Conservation (phyloP, 768 basidiomycete species). For the Russula ochroleuca region DNA sequence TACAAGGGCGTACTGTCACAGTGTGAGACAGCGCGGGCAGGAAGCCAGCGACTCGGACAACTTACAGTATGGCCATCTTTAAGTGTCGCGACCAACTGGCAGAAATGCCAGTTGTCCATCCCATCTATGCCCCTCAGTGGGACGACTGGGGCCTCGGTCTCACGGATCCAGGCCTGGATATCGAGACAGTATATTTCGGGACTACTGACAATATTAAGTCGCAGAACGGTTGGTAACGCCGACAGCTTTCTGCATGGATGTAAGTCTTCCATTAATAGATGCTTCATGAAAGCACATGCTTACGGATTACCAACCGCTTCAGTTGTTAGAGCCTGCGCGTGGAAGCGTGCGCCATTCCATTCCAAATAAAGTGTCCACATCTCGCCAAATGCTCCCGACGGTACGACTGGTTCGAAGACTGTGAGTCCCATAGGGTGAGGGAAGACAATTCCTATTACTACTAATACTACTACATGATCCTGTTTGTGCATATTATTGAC, state of each 20-base stretch:
- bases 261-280: not conserved
- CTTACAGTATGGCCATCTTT: conserved; percentile 10
- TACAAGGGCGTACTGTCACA: conserved; percentile 10
- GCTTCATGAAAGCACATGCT: not conserved
- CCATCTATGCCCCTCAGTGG: not conserved
- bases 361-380: not conserved
- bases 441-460: too few relatives aligned
- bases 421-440: too few relatives aligned
- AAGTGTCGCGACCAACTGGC: not conserved
- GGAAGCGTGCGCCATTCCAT: not conserved
- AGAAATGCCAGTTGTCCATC: not conserved
- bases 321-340: not conserved
- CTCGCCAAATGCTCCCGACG: not conserved
- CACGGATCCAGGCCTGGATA: conserved; percentile 9
- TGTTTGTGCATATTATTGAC: too few relatives aligned
- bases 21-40: not conserved
- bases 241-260: not conserved
- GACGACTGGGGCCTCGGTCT: not conserved
- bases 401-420: too few relatives aligned
- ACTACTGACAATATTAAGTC: not conserved
- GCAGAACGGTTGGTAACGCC: not conserved
- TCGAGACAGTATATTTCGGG: not conserved
- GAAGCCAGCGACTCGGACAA: not conserved
- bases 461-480: too few relatives aligned
- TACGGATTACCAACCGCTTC: not conserved